These are phyloP conservation scores for Talaromyces ruber DNA, from an alignment of 495 filamentous ascomycete genomes.

Conservation along the genomic window DNA sequence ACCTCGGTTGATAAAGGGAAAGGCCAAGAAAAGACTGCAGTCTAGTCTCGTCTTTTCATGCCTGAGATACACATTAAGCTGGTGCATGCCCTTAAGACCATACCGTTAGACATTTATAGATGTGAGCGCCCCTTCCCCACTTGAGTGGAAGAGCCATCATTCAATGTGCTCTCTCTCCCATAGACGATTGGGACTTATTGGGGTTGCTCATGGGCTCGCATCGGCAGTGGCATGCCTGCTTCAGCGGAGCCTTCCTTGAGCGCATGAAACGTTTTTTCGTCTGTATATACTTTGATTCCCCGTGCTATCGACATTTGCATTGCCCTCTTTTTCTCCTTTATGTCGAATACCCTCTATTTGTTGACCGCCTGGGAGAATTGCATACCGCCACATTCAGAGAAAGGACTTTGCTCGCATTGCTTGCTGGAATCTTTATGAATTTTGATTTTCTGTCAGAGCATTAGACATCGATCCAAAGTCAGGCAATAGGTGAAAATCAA, in stretches of 20 bases:
- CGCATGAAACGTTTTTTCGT: neutral
- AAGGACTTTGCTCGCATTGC: neutral
- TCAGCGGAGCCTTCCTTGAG: neutral
- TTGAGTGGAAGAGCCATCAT: neutral
- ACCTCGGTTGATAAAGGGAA: slow-evolving; percentile 29
- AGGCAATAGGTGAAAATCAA: neutral
- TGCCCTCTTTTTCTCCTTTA: neutral
- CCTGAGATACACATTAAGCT: neutral
- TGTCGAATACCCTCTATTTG: neutral
- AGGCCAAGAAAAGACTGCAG: slow-evolving; percentile 6
- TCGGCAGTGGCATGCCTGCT: neutral
- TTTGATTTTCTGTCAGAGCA: neutral
- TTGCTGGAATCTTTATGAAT: neutral
- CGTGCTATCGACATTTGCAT: neutral
- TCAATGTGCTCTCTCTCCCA: neutral
- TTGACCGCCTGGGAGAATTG: neutral
- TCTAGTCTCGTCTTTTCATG: neutral
- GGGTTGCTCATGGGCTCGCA: neutral
- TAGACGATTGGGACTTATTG: neutral
- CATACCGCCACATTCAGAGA: neutral
- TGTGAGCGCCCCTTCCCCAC: neutral
- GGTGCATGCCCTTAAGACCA: neutral
- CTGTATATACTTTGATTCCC: neutral
- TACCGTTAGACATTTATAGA: neutral
- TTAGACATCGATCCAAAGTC: neutral